A percentile compares a stretch with the other conserved stretches of the same genome.
Evolutionary conservation across 495 filamentous ascomycete species (phyloP).

Genomic region (Cudoniella acicularis): DNA sequence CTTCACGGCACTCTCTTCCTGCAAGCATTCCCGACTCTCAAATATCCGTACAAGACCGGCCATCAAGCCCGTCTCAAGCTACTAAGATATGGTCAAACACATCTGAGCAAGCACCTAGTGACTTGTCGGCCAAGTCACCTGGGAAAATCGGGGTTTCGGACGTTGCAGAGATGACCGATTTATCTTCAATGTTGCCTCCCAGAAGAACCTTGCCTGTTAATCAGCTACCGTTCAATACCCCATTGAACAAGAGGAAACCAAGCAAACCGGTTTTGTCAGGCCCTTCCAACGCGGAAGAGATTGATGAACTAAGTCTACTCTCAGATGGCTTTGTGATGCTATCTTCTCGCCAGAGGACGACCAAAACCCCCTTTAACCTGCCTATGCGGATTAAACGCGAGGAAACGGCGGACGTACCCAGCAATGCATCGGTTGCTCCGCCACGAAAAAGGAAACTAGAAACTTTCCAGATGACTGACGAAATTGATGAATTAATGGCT

Average conservation of each 20-base stretch:
- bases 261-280: slow-evolving; percentile 3
- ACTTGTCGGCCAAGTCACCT: background rate
- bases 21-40: background rate
- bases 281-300: slow-evolving; percentile 15
- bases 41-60: background rate
- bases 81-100: background rate
- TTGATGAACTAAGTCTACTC: slow-evolving; percentile 35
- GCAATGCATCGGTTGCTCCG: background rate
- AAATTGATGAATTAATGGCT: slow-evolving; percentile 17
- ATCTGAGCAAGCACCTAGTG: background rate
- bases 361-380: background rate
- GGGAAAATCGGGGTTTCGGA: no score
- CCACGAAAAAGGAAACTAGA: slow-evolving; percentile 17
- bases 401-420: slow-evolving; percentile 4
- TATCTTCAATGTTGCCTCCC: background rate
- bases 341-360: slow-evolving; percentile 13
- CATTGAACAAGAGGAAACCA: slow-evolving; percentile 1
- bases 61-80: background rate
- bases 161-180: background rate
- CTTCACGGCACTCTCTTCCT: background rate
- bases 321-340: slow-evolving; percentile 25
- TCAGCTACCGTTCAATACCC: background rate
- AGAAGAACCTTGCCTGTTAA: background rate
- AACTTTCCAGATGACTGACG: background rate
- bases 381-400: slow-evolving; percentile 1